A percentile compares a stretch with the other conserved stretches of the same genome.
Evolutionary conservation across 1,284 basidiomycete genomes (phyloP).

Genomic region (Cystobasidium pallidum): DNA sequence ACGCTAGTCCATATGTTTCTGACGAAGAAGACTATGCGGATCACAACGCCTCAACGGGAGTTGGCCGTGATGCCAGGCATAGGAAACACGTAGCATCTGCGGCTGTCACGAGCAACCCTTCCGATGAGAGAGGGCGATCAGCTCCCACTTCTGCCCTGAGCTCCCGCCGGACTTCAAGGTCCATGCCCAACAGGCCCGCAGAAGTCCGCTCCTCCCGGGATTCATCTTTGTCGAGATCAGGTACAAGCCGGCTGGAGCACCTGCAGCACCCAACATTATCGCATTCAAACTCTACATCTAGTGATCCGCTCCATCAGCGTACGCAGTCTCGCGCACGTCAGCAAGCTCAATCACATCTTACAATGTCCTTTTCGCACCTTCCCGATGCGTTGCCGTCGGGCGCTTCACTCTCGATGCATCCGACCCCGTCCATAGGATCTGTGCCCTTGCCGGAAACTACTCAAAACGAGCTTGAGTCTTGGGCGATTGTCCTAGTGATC

Average conservation of each 20-base stretch:
- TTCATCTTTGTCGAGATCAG: constrained; percentile 25
- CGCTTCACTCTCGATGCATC: constrained; percentile 14
- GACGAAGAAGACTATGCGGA: constrained; percentile 25
- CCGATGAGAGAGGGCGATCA: constrained; percentile 31
- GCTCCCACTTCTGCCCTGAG: constrained; percentile 33
- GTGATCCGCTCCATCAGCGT: constrained; percentile 4
- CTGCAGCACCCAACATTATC: neutral
- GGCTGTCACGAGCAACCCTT: neutral
- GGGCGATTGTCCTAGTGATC: constrained; percentile 84
- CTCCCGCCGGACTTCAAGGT: constrained; percentile 30
- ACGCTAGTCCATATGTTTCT: constrained; percentile 1
- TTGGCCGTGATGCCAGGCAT: neutral
- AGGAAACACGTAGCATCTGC: neutral
- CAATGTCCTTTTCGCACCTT: constrained; percentile 33
- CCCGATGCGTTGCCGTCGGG: neutral
- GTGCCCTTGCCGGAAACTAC: constrained; percentile 19
- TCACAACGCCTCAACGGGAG: neutral
- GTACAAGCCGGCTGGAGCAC: neutral
- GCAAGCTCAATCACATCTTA: constrained; percentile 7
- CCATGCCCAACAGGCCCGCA: constrained; percentile 22
- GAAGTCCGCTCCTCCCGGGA: constrained; percentile 23
- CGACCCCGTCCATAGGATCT: constrained; percentile 1
- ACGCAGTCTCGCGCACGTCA: constrained; percentile 1
- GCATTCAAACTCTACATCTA: constrained; percentile 15
- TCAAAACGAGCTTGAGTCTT: constrained; percentile 68